Percentiles rank a stretch among this genome's conserved stretches.
phyloP scores from a whole-genome alignment of 1,284 basidiomycete species.

The Irpex rosettiformis region DNA sequence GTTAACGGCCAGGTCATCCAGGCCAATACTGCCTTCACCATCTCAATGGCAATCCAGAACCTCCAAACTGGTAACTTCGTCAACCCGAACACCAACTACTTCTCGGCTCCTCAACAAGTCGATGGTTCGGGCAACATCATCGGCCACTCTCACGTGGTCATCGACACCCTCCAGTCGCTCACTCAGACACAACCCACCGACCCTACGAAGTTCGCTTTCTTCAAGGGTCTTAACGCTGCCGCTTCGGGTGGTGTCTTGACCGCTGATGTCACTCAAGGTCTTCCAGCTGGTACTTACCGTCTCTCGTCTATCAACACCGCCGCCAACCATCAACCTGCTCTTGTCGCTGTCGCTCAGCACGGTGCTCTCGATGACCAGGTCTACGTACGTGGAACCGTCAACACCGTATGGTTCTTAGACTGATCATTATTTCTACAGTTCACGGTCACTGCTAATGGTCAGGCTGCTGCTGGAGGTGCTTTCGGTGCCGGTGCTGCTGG shows the following conservation, averaged over 20 bases:
- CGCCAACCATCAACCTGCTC: constrained; percentile 60
- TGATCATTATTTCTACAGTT: constrained; percentile 38
- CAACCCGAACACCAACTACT: constrained; percentile 53
- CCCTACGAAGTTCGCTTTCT: constrained; percentile 62
- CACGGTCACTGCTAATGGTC: constrained; percentile 31
- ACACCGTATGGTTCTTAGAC: background rate
- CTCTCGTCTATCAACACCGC: constrained; percentile 49
- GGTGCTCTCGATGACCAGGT: constrained; percentile 59
- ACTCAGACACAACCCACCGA: constrained; percentile 51
- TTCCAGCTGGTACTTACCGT: constrained; percentile 55
- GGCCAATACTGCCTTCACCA: constrained; percentile 45
- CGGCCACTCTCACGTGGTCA: constrained; percentile 64
- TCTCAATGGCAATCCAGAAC: constrained; percentile 44
- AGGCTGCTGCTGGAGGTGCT: constrained; percentile 8
- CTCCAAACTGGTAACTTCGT: constrained; percentile 51
- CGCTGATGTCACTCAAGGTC: constrained; percentile 54
- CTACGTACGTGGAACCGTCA: constrained; percentile 43
- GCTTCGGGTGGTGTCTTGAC: constrained; percentile 50
- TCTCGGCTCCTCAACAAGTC: constrained; percentile 56
- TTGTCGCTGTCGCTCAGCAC: constrained; percentile 54
- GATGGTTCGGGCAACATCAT: constrained; percentile 45
- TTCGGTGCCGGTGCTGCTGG: background rate
- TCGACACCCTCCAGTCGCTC: constrained; percentile 53
- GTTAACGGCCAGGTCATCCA: constrained; percentile 39
- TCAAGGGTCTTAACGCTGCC: constrained; percentile 57